phyloP scores from a whole-genome alignment of 805 yeast species.

The Candida koratica region DNA sequence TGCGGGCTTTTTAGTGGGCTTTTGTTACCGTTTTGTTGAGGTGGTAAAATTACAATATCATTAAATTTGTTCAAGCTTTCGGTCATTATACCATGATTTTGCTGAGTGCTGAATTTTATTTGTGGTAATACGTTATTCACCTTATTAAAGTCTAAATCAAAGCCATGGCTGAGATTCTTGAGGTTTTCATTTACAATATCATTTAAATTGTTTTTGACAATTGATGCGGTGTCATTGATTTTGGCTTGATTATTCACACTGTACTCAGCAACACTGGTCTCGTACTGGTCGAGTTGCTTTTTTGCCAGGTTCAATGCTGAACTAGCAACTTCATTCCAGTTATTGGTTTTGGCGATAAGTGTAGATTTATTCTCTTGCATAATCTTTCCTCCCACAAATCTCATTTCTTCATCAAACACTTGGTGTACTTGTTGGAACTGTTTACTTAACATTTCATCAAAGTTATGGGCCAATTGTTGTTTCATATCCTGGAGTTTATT shows the following conservation, averaged over 20 bases:
- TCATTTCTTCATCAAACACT: slow-evolving; percentile 12
- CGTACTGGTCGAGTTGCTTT: slow-evolving; percentile 9
- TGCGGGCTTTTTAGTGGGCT: slow-evolving; percentile 9
- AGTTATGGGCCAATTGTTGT: slow-evolving; percentile 4
- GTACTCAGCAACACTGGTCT: slow-evolving; percentile 9
- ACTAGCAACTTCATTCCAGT: slow-evolving; percentile 5
- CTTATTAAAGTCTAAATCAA: not conserved
- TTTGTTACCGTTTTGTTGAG: slow-evolving; percentile 5
- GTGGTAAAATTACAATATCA: slow-evolving; percentile 4
- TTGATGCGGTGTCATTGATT: slow-evolving; percentile 6
- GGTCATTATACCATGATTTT: not conserved
- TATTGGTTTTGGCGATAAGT: slow-evolving; percentile 7
- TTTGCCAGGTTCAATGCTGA: slow-evolving; percentile 1
- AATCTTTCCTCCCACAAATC: slow-evolving; percentile 4
- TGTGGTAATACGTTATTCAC: not conserved
- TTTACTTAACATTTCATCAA: slow-evolving; percentile 7
- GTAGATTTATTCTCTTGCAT: slow-evolving; percentile 11
- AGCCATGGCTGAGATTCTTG: slow-evolving; percentile 1
- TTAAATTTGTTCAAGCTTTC: slow-evolving; percentile 3
- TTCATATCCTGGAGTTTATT: slow-evolving; percentile 5
- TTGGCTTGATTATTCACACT: slow-evolving; percentile 9
- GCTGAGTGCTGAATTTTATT: not conserved
- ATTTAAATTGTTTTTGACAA: slow-evolving; percentile 7
- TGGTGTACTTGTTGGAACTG: slow-evolving; percentile 7
- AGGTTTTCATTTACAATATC: slow-evolving; percentile 10